Evolutionary conservation across 305 asterid genomes (phyloP).

Genomic region (Plantago rigida): DNA sequence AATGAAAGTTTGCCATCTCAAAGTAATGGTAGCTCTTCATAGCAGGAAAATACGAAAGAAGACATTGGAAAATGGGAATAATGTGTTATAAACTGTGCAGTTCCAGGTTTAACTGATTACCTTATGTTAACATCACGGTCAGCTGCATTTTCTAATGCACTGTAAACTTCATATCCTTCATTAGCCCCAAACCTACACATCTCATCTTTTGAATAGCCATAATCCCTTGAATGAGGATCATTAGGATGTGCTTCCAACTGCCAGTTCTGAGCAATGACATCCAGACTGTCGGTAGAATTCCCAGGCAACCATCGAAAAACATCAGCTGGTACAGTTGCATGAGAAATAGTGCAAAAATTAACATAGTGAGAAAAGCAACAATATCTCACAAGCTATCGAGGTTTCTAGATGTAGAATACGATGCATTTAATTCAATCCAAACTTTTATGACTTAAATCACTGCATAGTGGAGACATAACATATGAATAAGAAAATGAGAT

Average conservation of each 20-base stretch:
- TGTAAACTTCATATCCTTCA: constrained; percentile 53
- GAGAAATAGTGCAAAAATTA: not conserved
- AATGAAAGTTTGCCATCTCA: not conserved
- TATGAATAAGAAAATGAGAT: too few relatives aligned
- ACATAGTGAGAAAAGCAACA: not conserved
- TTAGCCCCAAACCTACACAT: constrained; percentile 64
- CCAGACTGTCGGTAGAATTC: constrained; percentile 59
- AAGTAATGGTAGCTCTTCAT: too few relatives aligned
- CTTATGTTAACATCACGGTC: constrained; percentile 54
- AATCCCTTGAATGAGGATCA: constrained; percentile 75
- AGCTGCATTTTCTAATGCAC: constrained; percentile 55
- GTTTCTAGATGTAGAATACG: too few relatives aligned
- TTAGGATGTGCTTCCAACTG: constrained; percentile 52
- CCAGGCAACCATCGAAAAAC: constrained; percentile 86
- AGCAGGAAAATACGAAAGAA: not conserved
- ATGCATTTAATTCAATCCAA: too few relatives aligned
- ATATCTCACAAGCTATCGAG: too few relatives aligned
- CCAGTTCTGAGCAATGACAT: constrained; percentile 86
- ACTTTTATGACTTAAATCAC: too few relatives aligned
- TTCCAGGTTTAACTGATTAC: constrained; percentile 24
- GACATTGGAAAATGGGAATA: not conserved
- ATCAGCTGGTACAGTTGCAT: constrained; percentile 49
- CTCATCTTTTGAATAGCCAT: constrained; percentile 60
- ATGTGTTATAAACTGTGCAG: not conserved
- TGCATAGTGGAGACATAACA: too few relatives aligned